Evolutionary conservation across 2,329 filamentous ascomycete species (phyloP), one percentile per base, ranked within the genome.

Genomic region (Fonsecaea pugnacius): DNA sequence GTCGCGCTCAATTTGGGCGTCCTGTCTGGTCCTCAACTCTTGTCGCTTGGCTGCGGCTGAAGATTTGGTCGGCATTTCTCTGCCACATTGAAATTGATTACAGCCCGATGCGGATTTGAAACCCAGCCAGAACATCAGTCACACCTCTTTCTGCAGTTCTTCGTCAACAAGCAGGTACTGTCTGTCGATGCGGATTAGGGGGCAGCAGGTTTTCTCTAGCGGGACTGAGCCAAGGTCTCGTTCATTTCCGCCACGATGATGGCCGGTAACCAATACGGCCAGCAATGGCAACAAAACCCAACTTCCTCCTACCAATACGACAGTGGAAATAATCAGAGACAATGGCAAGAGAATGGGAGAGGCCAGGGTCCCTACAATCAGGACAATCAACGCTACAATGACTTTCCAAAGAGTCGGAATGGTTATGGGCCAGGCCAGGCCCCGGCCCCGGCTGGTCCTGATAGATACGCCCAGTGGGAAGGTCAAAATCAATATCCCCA

Each of bases 231-330:
- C 18, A 30, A n/a, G 51, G 18, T 32, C 40, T 7, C 7, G 30
- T 16, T 10, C 38, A 33, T 10, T 1, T 24, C 21, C n/a, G 32
- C 32, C 33, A 59, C 50, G 30, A 64, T 57, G 52, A 68, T 68
- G 66, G 53, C 66, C 10, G 52, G 60, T 58, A 61, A 61, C 32
- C 63, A 68, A 50, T 66, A 68, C 46, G 60, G 63, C 36, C 66
- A 66, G 33, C 66, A 68, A 58, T 68, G 66, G 66, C 66, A 58
- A 36, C 63, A 68, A 63, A 59, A 58, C 36, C 63, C 58, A 36
- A 43, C 46, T 10, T 62, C 60, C 30, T 54, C 50, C 52, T 66
- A 67, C 60, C 52, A 64, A 30, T 65, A 67, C 36, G 67, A 65
- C 53, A 56, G 57, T 38, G 51, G 67, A 50, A 35, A 63, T 60